phyloP scores from a whole-genome alignment of 148 eudicot species.

The Cornus kousa region DNA sequence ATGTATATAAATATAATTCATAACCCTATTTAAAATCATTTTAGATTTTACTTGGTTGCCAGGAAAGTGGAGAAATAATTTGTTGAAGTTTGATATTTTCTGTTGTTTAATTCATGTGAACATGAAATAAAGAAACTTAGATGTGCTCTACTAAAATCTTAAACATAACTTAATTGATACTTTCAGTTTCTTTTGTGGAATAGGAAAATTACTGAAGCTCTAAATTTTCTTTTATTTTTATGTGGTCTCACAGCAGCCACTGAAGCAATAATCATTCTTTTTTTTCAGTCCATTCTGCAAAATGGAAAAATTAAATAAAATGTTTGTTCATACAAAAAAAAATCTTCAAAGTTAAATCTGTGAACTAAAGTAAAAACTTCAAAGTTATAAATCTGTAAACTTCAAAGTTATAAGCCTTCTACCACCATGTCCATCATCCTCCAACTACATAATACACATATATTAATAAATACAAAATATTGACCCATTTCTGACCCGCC shows the following conservation, averaged over 20 bases:
- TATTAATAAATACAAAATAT: no score
- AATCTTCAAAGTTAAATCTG: neutral
- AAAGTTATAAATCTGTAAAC: no score
- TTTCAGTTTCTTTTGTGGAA: neutral
- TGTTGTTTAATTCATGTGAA: neutral
- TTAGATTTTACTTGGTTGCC: neutral
- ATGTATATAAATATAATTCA: no score
- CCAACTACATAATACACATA: no score
- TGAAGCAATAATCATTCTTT: neutral
- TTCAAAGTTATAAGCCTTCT: no score
- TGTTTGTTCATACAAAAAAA: neutral
- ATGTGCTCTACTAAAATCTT: neutral
- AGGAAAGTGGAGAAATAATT: neutral
- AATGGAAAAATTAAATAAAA: no score
- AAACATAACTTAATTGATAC: no score
- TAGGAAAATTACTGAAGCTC: neutral
- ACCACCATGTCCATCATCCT: no score
- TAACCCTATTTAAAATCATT: neutral
- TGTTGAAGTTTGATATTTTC: no score
- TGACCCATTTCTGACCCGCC: no score
- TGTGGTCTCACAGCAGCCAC: neutral
- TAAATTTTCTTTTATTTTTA: neutral
- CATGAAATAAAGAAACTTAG: neutral
- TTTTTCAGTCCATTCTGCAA: neutral
- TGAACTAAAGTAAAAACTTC: no score